These are phyloP conservation scores for Aspergillus aculeatinus DNA, from an alignment of 2,329 filamentous ascomycete species.

Conservation along the genomic window DNA sequence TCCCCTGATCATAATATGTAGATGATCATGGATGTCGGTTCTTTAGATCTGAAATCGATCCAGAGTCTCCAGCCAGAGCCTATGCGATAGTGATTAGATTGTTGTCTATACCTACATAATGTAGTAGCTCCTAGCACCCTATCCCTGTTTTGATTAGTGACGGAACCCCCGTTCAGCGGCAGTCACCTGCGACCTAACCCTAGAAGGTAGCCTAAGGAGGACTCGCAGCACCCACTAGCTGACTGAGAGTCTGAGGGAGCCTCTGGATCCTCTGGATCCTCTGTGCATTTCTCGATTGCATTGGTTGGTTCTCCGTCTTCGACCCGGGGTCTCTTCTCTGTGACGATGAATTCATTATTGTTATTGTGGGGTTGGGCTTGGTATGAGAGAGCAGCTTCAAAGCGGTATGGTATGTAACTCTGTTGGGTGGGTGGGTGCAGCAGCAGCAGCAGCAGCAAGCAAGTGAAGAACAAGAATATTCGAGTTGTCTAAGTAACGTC, in stretches of 20 bases:
- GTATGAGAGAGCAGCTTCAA: constrained; percentile 16
- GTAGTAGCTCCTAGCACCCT: no score
- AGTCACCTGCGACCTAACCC: background rate
- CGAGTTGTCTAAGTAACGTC: constrained; percentile 5
- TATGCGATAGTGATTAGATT: background rate
- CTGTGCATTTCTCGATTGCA: background rate
- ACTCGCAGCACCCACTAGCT: no score
- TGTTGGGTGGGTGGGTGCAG: constrained; percentile 10
- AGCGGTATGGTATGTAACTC: constrained; percentile 19
- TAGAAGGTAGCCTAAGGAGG: background rate
- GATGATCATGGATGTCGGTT: background rate
- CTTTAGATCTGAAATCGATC: background rate
- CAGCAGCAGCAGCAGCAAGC: background rate
- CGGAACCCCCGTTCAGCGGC: background rate
- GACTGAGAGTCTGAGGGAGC: background rate
- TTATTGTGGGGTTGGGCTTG: constrained; percentile 14
- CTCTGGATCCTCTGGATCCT: background rate
- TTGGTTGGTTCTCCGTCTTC: constrained; percentile 8
- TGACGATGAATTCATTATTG: constrained; percentile 11
- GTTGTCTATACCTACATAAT: background rate
- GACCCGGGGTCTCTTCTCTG: background rate
- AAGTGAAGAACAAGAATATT: background rate
- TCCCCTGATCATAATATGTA: background rate
- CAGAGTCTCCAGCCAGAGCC: background rate
- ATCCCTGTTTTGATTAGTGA: background rate